These are phyloP conservation scores for Lathyrus aphaca DNA, from an alignment of 306 rosid species.

Conservation along the genomic window DNA sequence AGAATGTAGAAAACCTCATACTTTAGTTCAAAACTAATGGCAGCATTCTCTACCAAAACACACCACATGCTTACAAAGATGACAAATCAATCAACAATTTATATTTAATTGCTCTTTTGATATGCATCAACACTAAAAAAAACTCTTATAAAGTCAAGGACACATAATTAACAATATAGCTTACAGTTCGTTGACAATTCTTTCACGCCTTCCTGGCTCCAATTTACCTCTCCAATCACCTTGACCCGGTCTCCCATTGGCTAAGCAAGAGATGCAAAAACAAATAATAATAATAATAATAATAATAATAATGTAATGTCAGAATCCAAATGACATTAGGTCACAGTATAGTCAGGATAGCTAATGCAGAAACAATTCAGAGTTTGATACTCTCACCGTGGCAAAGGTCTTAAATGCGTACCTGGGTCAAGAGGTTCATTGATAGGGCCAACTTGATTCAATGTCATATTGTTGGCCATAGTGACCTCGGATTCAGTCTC, in stretches of 20 bases:
- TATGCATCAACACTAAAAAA: not conserved
- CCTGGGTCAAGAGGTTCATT: conserved; percentile 72
- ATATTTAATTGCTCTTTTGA: not conserved
- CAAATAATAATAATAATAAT: too few relatives aligned
- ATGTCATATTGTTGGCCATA: too few relatives aligned
- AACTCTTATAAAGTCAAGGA: conserved; percentile 13
- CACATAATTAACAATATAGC: conserved; percentile 11
- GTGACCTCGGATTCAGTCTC: too few relatives aligned
- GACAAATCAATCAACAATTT: too few relatives aligned
- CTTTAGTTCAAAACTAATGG: not conserved
- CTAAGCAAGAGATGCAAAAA: too few relatives aligned
- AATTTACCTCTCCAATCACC: conserved; percentile 51
- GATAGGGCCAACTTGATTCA: conserved; percentile 55
- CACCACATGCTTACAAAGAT: not conserved
- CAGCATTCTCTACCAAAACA: not conserved
- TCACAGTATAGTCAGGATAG: too few relatives aligned
- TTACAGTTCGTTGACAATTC: conserved; percentile 55
- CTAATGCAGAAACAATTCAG: too few relatives aligned
- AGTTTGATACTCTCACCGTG: not conserved
- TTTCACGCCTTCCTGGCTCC: conserved; percentile 48
- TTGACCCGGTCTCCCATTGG: conserved; percentile 25
- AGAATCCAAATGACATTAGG: too few relatives aligned
- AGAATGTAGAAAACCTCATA: too few relatives aligned
- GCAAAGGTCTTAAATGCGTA: conserved; percentile 37
- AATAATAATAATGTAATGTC: too few relatives aligned